Evolutionary conservation across 495 filamentous ascomycete species (phyloP).

Genomic region (Chlorociboria aeruginascens): DNA sequence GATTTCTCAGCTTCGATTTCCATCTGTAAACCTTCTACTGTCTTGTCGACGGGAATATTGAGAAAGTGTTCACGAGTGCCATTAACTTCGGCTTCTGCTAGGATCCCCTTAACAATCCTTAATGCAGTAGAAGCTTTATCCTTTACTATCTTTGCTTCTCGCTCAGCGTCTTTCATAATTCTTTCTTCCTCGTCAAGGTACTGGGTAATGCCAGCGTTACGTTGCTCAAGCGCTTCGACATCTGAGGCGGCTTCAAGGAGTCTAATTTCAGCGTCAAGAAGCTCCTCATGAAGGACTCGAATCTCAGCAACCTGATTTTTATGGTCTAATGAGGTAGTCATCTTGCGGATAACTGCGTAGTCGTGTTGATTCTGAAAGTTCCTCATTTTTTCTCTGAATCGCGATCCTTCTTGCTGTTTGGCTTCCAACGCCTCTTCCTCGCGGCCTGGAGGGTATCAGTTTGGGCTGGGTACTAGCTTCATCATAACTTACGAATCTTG

Average conservation of each 20-base stretch:
- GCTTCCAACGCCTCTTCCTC: slow-evolving; percentile 38
- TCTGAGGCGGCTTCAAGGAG: slow-evolving; percentile 75
- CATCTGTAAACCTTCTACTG: slow-evolving; percentile 51
- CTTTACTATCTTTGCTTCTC: slow-evolving; percentile 17
- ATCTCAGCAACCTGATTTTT: slow-evolving; percentile 48
- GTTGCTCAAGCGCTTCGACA: slow-evolving; percentile 45
- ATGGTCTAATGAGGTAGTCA: slow-evolving; percentile 45
- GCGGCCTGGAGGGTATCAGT: slow-evolving; percentile 27
- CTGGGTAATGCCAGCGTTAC: slow-evolving; percentile 45
- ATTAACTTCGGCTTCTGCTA: slow-evolving; percentile 3
- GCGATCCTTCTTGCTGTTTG: slow-evolving; percentile 29
- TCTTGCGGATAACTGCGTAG: slow-evolving; percentile 46
- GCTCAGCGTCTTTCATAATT: slow-evolving; percentile 21
- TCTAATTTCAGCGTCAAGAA: slow-evolving; percentile 54
- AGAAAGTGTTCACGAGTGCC: neutral
- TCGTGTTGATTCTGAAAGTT: slow-evolving; percentile 40
- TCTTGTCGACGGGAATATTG: slow-evolving; percentile 26
- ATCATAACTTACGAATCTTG: slow-evolving; percentile 42
- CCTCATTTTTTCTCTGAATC: slow-evolving; percentile 29
- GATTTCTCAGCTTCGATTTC: slow-evolving; percentile 66
- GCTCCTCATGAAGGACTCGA: slow-evolving; percentile 43
- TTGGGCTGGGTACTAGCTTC: neutral
- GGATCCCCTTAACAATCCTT: slow-evolving; percentile 24
- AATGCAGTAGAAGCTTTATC: slow-evolving; percentile 24
- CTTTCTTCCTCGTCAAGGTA: slow-evolving; percentile 34